These are phyloP conservation scores for Spathaspora arborariae DNA, from an alignment of 805 yeast genomes.

Conservation along the genomic window DNA sequence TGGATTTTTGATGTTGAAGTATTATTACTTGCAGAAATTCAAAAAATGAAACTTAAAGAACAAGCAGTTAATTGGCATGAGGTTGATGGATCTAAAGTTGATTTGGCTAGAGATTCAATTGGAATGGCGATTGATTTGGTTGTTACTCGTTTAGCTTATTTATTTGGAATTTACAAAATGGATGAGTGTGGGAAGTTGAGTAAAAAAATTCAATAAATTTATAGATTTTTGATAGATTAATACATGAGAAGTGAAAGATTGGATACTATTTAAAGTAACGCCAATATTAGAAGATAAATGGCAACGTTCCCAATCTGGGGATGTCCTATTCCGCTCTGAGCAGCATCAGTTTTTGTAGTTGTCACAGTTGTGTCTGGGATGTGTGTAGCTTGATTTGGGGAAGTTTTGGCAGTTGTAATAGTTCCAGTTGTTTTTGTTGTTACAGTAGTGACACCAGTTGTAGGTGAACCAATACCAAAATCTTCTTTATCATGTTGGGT, in stretches of 20 bases:
- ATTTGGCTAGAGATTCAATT: constrained; percentile 83
- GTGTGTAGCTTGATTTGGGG: background rate
- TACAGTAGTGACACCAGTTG: background rate
- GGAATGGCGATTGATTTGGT: constrained; percentile 93
- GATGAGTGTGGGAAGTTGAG: constrained; percentile 12
- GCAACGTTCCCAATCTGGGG: background rate
- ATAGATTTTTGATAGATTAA: background rate
- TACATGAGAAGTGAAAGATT: background rate
- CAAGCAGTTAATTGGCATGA: constrained; percentile 95
- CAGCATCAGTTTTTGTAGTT: background rate
- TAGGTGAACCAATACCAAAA: background rate
- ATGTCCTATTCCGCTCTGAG: background rate
- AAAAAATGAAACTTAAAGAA: constrained; percentile 64
- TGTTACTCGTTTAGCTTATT: constrained; percentile 70
- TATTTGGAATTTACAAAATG: constrained; percentile 71
- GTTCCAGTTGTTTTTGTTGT: background rate
- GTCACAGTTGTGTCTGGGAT: background rate
- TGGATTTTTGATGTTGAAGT: constrained; percentile 99
- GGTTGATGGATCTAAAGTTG: constrained; percentile 92
- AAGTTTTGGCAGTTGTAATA: background rate
- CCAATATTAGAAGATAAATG: background rate
- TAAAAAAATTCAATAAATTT: background rate
- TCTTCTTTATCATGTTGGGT: background rate
- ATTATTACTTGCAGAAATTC: constrained; percentile 72
- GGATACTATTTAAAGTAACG: background rate